Evolutionary conservation across 495 filamentous ascomycete species (phyloP).

Genomic region (Hypomontagnella monticulosa): DNA sequence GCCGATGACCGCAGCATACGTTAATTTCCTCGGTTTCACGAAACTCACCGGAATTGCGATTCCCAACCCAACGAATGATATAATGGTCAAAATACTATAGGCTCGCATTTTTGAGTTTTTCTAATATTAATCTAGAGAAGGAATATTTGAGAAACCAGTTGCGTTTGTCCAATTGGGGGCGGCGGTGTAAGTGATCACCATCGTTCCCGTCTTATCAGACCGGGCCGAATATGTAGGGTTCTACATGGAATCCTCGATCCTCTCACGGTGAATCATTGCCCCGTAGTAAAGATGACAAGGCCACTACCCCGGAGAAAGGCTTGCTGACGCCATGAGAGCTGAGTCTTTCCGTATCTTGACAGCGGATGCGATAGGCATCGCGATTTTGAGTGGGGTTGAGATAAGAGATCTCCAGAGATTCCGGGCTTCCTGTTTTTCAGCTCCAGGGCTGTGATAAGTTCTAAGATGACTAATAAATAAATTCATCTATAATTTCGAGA

Average conservation of each 20-base stretch:
- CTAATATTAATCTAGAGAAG: background rate
- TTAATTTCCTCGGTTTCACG: background rate
- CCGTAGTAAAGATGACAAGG: background rate
- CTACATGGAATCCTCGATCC: background rate
- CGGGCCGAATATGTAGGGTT: background rate
- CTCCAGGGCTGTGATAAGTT: too few species aligned
- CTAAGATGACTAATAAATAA: too few species aligned
- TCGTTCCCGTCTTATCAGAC: background rate
- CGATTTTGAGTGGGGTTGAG: slow-evolving; percentile 23
- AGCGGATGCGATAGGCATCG: slow-evolving; percentile 2
- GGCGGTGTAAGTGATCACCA: too few species aligned
- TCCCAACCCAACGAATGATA: slow-evolving; percentile 8
- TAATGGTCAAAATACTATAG: slow-evolving; percentile 4
- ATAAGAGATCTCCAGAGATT: slow-evolving; percentile 7
- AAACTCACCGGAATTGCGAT: slow-evolving; percentile 29
- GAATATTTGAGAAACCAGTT: background rate
- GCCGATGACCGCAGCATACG: background rate
- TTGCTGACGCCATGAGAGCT: background rate
- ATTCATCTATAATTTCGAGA: too few species aligned
- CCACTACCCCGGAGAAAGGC: background rate
- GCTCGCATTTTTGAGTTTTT: slow-evolving; percentile 14
- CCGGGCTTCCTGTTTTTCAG: too few species aligned
- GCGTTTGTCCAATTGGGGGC: too few species aligned
- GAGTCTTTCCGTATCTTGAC: background rate
- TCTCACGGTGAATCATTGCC: background rate